Base-by-base conservation (phyloP, 805 yeast species). In the Candida sonorensis region DNA sequence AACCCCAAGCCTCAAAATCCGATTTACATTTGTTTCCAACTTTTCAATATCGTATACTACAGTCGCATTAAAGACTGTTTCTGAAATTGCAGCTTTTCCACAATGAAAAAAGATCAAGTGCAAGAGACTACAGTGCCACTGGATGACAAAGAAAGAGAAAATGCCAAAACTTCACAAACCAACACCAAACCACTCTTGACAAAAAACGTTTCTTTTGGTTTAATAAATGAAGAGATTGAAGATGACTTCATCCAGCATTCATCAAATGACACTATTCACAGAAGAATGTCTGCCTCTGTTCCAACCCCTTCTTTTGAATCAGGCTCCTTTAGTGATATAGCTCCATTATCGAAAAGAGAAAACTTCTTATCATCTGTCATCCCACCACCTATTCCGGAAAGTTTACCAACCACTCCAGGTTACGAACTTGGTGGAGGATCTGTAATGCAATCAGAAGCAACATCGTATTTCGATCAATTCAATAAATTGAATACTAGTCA, bases 371-470 rank as follows among this genome's bases (percentile, higher is more conserved):
- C 17, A 23, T 31, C 46, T 26, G 36, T 33, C 2, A 48, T 61
- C 26, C 60, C 62, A 4, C 56, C 61, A 4, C 62, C 66, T 4
- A 47, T 62, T 12, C 64, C 67, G 1, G 71, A 62, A 36, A 57
- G 64, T 14, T 34, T 61, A 14, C 69, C 69, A 14, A 55, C 61
- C 0, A 64, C 69, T 0, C 69, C 68, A 5, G 68, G 65, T 1
- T 45, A 44, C 28, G 66, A 62, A 22, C 29, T 58, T 11, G 27
- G 38, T 17, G 49, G 37, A n/a, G 26, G 30, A 17, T 23, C 30
- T 4, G 21, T 25, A 8, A 10, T 26, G 4, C 25, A 25, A 12
- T 12, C 12, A 6, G 7, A 24, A 10, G 4, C 34, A 16, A 33
- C 36, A 12, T 46, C 52, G 6, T 48, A 46, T 29, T 51, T 48